A percentile compares a stretch with the other conserved stretches of the same genome.
Evolutionary conservation across 345 rosid species (phyloP).

Genomic region (Brassica nigra): DNA sequence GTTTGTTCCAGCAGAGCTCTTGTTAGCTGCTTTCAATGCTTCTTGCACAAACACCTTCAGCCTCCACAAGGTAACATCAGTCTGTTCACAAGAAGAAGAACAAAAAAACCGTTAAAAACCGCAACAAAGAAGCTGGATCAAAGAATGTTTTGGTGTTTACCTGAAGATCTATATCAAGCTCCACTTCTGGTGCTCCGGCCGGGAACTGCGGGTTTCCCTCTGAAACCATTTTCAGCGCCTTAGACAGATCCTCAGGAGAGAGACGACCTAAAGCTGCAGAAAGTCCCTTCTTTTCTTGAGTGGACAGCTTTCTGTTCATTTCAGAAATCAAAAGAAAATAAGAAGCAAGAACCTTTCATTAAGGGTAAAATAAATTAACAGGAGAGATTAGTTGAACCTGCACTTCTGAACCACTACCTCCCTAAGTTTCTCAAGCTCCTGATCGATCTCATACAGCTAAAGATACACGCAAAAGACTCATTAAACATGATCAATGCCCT

Average conservation of each 20-base stretch:
- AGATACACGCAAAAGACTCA: constrained; percentile 15
- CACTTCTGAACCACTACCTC: constrained; percentile 61
- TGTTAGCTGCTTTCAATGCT: constrained; percentile 52
- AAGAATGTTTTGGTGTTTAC: constrained; percentile 32
- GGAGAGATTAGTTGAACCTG: constrained; percentile 48
- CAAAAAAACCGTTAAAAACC: background rate
- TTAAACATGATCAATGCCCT: constrained; percentile 9
- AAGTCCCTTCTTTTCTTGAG: constrained; percentile 70
- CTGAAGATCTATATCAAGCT: constrained; percentile 79
- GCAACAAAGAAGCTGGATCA: background rate
- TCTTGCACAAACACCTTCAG: constrained; percentile 73
- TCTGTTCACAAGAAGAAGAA: constrained; percentile 40
- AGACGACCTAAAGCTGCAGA: constrained; percentile 57
- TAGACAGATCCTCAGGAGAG: constrained; percentile 61
- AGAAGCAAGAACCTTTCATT: background rate
- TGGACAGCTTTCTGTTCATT: constrained; percentile 56
- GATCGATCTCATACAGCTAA: constrained; percentile 67
- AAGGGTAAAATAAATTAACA: constrained; percentile 8
- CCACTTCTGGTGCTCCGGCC: constrained; percentile 64
- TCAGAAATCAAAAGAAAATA: constrained; percentile 2
- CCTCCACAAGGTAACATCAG: constrained; percentile 69
- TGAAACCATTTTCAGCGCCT: constrained; percentile 75
- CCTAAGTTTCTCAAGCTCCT: constrained; percentile 61
- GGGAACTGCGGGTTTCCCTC: constrained; percentile 65
- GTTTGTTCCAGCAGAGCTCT: constrained; percentile 41